These are phyloP conservation scores for Leishmania major DNA, from an alignment of 208 protist genomes.

Conservation along the genomic window DNA sequence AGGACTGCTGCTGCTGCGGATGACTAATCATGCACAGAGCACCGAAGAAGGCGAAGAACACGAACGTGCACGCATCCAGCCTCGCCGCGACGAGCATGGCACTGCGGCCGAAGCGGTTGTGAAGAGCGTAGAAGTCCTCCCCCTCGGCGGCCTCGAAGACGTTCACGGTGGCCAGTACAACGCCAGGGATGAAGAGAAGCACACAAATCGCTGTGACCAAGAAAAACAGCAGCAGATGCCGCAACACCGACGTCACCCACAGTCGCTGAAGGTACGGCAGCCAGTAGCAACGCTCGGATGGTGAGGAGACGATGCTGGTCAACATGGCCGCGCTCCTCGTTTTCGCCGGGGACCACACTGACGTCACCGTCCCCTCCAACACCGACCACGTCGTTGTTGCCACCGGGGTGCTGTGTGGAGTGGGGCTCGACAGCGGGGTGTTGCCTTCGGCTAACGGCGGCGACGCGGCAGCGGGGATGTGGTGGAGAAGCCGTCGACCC, in stretches of 20 bases:
- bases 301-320: neutral
- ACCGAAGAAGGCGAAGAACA: conserved; percentile 13
- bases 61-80: conserved; percentile 14
- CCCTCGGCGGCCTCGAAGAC: conserved; percentile 33
- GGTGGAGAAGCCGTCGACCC: conserved; percentile 14
- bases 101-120: conserved; percentile 37
- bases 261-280: conserved; percentile 45
- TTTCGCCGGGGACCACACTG: neutral
- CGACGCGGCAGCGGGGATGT: neutral
- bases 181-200: conserved; percentile 34
- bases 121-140: conserved; percentile 32
- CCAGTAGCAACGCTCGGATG: conserved; percentile 21
- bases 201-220: conserved; percentile 27
- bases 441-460: neutral
- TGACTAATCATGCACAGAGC: conserved; percentile 6
- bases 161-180: conserved; percentile 34
- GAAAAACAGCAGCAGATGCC: conserved; percentile 44
- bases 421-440: neutral
- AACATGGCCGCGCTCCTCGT: neutral
- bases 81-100: conserved; percentile 31
- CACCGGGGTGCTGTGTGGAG: neutral
- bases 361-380: neutral
- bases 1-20: neutral
- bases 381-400: neutral
- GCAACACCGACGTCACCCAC: conserved; percentile 47